Evolutionary conservation across 1,139 yeast genomes (phyloP).

Genomic region (Zygosaccharomyces pseudobailii): DNA sequence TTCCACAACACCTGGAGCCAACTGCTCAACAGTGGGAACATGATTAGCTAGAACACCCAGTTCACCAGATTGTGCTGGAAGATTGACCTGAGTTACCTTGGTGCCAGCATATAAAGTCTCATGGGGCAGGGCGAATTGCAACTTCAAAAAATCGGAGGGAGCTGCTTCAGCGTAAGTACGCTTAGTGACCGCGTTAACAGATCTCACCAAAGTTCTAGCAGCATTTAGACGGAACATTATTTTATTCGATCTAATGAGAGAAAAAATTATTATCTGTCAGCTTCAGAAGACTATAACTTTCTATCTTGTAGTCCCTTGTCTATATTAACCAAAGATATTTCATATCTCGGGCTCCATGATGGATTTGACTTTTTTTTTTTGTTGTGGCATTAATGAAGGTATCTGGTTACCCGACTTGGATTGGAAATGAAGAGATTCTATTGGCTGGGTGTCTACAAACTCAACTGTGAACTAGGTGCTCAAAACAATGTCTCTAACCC

Average conservation of each 20-base stretch:
- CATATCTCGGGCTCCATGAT: background rate
- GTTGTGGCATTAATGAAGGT: background rate
- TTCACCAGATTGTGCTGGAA: constrained; percentile 95
- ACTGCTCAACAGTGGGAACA: constrained; percentile 96
- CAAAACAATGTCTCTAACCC: too few species aligned
- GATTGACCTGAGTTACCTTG: constrained; percentile 75
- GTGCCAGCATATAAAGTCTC: constrained; percentile 41
- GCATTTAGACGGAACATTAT: constrained; percentile 32
- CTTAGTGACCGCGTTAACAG: constrained; percentile 55
- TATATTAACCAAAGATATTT: background rate
- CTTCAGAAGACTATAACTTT: background rate
- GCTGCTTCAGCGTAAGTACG: constrained; percentile 90
- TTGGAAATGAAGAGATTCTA: background rate
- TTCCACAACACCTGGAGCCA: constrained; percentile 94
- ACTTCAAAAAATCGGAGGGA: constrained; percentile 70
- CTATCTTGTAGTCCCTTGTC: background rate
- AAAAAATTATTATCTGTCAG: background rate
- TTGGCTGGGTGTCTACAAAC: background rate
- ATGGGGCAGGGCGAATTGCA: constrained; percentile 89
- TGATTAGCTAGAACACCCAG: constrained; percentile 97
- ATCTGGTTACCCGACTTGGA: background rate
- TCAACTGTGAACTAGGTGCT: too few species aligned
- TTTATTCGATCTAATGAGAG: background rate
- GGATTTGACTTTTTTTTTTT: background rate
- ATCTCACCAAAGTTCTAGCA: constrained; percentile 51